Base-by-base conservation (phyloP, 495 filamentous ascomycete species). In the Bombardia bombarda region DNA sequence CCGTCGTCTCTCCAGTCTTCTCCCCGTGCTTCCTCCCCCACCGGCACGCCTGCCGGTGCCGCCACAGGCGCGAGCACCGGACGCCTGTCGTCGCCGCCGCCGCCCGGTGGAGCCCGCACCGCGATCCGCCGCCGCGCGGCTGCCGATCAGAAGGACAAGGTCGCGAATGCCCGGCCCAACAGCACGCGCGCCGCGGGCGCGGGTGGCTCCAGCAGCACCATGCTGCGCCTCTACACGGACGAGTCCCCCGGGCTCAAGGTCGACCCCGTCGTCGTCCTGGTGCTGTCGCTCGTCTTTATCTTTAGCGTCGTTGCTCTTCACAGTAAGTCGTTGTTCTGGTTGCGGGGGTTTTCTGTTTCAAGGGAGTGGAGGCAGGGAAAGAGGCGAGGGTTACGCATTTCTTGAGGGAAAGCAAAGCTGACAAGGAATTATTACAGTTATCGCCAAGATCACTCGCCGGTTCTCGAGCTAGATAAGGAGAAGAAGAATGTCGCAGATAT, bases 181-280 rank as follows among this genome's bases (percentile, higher is more conserved):
- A 90, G 86, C 62, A 98, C 92, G 42, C 76, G 93, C 48, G 81
- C 90, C 24, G 92, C 92, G 13, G 92, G 93, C 48, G 92, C 93
- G 8, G 92, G 92, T 46, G 92, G 92, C 45, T 95, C 89, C 52
- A 92, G 83, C 62, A 92, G 87, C 63, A 98, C 92, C 34, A 98
- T 98, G 92, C 78, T 98, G 65, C 87, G 90, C 82, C 84, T 98
- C n/a, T 98, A 98, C 77, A 98, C 92, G 30, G 92, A 98, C 59
- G 92, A 98, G 75, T 87, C 82, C 49, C 90, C 93, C 44, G 92
- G 92, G 46, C 68, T 98, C 50, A 90, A 95, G 65, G 92, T 98
- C 45, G 92, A 98, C 61, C 92, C 92, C 16, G 90, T 98, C 28
- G 88, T 98, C 39, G 92, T 98, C 34, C 72, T 98, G 58, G 90